Conservation (phyloP, 2,329 filamentous ascomycete species). For the Exophiala phaeomuriformis region DNA sequence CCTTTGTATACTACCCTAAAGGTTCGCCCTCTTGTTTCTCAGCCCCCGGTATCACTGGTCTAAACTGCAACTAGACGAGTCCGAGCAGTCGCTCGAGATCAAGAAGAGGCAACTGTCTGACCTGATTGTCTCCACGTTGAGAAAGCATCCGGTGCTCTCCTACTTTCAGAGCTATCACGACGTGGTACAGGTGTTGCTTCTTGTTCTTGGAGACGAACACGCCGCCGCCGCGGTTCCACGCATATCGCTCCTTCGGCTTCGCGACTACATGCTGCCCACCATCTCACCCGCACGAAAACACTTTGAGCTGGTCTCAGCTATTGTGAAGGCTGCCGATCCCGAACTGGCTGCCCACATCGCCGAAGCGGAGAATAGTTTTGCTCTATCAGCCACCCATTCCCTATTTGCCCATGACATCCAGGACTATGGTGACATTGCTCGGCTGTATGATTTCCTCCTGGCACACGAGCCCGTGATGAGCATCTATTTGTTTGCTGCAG, state of each 20-base stretch:
- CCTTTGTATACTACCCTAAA: slow-evolving; percentile 93
- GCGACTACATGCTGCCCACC: slow-evolving; percentile 94
- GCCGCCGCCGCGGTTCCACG: slow-evolving; percentile 62
- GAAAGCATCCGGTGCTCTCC: slow-evolving; percentile 72
- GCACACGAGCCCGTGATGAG: slow-evolving; percentile 80
- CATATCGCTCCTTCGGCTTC: slow-evolving; percentile 82
- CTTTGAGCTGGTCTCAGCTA: slow-evolving; percentile 76
- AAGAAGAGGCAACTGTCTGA: slow-evolving; percentile 71
- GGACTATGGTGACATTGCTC: slow-evolving; percentile 77
- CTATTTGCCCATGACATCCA: slow-evolving; percentile 96
- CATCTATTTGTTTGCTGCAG: slow-evolving; percentile 86
- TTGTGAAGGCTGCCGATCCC: slow-evolving; percentile 66
- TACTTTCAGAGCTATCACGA: slow-evolving; percentile 99
- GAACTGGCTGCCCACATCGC: slow-evolving; percentile 68
- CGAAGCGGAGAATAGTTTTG: slow-evolving; percentile 78
- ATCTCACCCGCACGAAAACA: slow-evolving; percentile 75
- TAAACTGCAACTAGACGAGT: slow-evolving; percentile 48
- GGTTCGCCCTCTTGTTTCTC: slow-evolving; percentile 46
- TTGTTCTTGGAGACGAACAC: slow-evolving; percentile 63
- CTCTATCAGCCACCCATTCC: slow-evolving; percentile 84
- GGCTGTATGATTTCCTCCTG: slow-evolving; percentile 86
- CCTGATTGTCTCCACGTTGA: slow-evolving; percentile 73
- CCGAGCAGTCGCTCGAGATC: slow-evolving; percentile 58
- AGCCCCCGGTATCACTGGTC: slow-evolving; percentile 22
- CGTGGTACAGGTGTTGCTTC: slow-evolving; percentile 88